phyloP scores from a whole-genome alignment of 768 basidiomycete species.

The Agaricus blazei region DNA sequence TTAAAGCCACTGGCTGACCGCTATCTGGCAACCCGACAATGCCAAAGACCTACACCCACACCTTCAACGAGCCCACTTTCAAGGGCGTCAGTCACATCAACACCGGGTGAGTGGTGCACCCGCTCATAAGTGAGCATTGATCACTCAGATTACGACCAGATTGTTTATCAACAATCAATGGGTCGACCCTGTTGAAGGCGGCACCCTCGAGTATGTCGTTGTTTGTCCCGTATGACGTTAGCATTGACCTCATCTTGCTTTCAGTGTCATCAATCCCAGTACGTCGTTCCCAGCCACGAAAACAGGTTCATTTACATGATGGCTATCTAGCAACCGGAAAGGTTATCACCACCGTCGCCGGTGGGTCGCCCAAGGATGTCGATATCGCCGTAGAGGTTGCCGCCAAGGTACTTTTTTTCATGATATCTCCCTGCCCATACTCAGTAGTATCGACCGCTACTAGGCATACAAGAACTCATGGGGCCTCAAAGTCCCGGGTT shows the following conservation, averaged over 20 bases:
- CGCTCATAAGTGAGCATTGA: background rate
- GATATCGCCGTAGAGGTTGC: conserved; percentile 62
- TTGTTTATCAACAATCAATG: conserved; percentile 21
- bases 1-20: too few species aligned
- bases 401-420: conserved; percentile 27
- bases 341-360: conserved; percentile 41
- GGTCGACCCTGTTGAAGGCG: conserved; percentile 18
- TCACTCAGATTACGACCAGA: background rate
- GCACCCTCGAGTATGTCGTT: conserved; percentile 18
- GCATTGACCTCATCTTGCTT: background rate
- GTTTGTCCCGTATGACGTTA: conserved; percentile 1
- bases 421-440: background rate
- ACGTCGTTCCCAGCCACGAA: background rate
- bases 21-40: conserved; percentile 15
- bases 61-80: conserved; percentile 49
- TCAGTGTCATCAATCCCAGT: conserved; percentile 54
- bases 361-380: conserved; percentile 35
- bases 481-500: conserved; percentile 60
- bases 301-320: background rate
- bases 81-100: conserved; percentile 52
- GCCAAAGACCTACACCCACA: conserved; percentile 36
- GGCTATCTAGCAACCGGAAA: conserved; percentile 48
- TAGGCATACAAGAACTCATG: conserved; percentile 51
- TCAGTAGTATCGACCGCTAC: background rate
- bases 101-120: conserved; percentile 37